Conservation (phyloP, 1,284 basidiomycete species). For the Moesziomyces antarcticus region DNA sequence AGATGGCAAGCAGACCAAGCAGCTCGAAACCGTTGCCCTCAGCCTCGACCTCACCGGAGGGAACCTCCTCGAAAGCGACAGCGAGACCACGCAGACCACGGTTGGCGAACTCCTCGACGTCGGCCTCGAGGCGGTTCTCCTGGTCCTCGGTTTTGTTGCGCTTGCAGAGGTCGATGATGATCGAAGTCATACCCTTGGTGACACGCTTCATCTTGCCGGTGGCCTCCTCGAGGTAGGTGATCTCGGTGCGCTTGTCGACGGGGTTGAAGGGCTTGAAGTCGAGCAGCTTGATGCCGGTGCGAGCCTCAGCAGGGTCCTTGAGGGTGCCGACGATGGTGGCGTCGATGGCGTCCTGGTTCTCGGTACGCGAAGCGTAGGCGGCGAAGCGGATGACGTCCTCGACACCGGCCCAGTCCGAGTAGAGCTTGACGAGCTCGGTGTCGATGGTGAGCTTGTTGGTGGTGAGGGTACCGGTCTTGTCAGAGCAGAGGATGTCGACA, state of each 20-base stretch:
- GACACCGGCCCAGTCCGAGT: conserved; percentile 81
- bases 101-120: conserved; percentile 92
- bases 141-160: conserved; percentile 94
- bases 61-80: conserved; percentile 92
- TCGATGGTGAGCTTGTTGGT: conserved; percentile 98
- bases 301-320: conserved; percentile 76
- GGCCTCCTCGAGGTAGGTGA: conserved; percentile 93
- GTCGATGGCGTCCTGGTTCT: conserved; percentile 99
- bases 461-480: conserved; percentile 97
- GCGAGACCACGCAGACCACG: conserved; percentile 98
- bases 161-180: conserved; percentile 84
- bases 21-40: conserved; percentile 96
- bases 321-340: conserved; percentile 84
- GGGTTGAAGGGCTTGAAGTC: conserved; percentile 99
- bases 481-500: conserved; percentile 94
- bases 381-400: conserved; percentile 92
- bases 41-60: conserved; percentile 77
- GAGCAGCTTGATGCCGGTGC: conserved; percentile 90
- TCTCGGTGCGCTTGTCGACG: conserved; percentile 98
- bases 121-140: conserved; percentile 89
- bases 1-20: conserved; percentile 95
- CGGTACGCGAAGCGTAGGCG: conserved; percentile 94
- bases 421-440: conserved; percentile 88
- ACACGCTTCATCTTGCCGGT: conserved; percentile 95
- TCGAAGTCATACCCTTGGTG: conserved; percentile 99